A percentile compares a stretch with the other conserved stretches of the same genome.
Evolutionary conservation across 1,139 yeast species (phyloP).

Genomic region (Torulaspora pretoriensis): DNA sequence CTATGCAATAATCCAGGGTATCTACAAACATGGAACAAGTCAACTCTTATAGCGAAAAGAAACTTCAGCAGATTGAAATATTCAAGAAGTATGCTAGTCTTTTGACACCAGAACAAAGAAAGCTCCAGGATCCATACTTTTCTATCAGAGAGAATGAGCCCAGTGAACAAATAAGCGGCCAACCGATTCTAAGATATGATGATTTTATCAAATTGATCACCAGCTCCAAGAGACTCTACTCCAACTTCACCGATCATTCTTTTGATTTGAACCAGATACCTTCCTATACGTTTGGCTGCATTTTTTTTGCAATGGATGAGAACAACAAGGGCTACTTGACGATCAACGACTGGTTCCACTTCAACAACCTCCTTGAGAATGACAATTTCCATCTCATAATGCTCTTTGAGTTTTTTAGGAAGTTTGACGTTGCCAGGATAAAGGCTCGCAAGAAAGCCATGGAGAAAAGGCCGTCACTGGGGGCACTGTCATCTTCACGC

Average conservation of each 20-base stretch:
- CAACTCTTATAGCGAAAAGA: slow-evolving; percentile 37
- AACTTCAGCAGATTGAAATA: slow-evolving; percentile 40
- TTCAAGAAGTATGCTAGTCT: slow-evolving; percentile 37
- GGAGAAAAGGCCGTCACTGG: slow-evolving; percentile 5
- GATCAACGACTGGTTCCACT: slow-evolving; percentile 56
- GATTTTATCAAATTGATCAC: slow-evolving; percentile 38
- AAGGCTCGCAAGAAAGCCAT: slow-evolving; percentile 9
- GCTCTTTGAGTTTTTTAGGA: slow-evolving; percentile 48
- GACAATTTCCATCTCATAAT: slow-evolving; percentile 58
- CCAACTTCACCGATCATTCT: slow-evolving; percentile 36
- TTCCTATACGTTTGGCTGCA: slow-evolving; percentile 42
- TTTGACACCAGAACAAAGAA: slow-evolving; percentile 14
- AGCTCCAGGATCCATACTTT: slow-evolving; percentile 14
- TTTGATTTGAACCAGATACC: slow-evolving; percentile 37
- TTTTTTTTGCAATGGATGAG: slow-evolving; percentile 62
- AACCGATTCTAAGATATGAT: slow-evolving; percentile 36
- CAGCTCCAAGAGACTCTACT: slow-evolving; percentile 33
- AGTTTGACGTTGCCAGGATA: slow-evolving; percentile 35
- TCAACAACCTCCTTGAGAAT: slow-evolving; percentile 51
- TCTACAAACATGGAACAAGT: slow-evolving; percentile 37
- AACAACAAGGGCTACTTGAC: slow-evolving; percentile 59
- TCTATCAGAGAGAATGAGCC: slow-evolving; percentile 1
- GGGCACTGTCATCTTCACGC: slow-evolving; percentile 9
- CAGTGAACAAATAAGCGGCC: slow-evolving; percentile 21
- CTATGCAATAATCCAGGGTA: slow-evolving; percentile 9